Evolutionary conservation across 768 basidiomycete species (phyloP).

Genomic region (Boletus huronensis): DNA sequence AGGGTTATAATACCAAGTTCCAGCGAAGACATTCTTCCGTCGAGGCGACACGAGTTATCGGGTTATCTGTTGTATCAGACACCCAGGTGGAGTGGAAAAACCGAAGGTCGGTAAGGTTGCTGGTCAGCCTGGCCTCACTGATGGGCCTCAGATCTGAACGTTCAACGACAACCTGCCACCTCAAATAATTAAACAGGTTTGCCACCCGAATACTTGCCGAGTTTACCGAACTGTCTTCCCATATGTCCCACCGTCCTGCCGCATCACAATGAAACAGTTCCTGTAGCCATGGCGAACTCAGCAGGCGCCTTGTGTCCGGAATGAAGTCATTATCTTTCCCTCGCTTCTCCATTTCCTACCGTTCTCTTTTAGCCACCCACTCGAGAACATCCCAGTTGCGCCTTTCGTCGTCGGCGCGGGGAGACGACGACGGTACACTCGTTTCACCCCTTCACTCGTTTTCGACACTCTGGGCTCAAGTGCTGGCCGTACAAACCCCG

Average conservation of each 20-base stretch:
- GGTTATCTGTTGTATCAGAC: background rate
- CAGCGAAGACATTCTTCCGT: background rate
- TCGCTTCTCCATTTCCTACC: background rate
- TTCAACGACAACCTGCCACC: background rate
- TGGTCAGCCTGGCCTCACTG: too few species aligned
- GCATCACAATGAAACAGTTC: background rate
- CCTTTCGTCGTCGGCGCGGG: constrained; percentile 8
- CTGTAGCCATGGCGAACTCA: constrained; percentile 24
- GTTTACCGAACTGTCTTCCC: constrained; percentile 5
- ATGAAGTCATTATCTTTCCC: constrained; percentile 5
- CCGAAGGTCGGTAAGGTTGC: background rate
- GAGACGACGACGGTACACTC: constrained; percentile 21
- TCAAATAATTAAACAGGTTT: too few species aligned
- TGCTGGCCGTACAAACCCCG: background rate
- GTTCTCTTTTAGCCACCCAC: background rate
- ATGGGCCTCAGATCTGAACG: too few species aligned
- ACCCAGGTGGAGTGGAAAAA: constrained; percentile 1
- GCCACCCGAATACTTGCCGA: background rate
- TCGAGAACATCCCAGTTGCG: background rate
- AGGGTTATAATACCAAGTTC: background rate
- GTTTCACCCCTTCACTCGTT: constrained; percentile 22
- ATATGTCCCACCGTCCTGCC: background rate
- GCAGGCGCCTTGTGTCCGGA: constrained; percentile 8
- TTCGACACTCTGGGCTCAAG: background rate
- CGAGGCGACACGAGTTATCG: background rate